Evolutionary conservation across 495 filamentous ascomycete genomes (phyloP).

Genomic region (Neurospora sublineolata): DNA sequence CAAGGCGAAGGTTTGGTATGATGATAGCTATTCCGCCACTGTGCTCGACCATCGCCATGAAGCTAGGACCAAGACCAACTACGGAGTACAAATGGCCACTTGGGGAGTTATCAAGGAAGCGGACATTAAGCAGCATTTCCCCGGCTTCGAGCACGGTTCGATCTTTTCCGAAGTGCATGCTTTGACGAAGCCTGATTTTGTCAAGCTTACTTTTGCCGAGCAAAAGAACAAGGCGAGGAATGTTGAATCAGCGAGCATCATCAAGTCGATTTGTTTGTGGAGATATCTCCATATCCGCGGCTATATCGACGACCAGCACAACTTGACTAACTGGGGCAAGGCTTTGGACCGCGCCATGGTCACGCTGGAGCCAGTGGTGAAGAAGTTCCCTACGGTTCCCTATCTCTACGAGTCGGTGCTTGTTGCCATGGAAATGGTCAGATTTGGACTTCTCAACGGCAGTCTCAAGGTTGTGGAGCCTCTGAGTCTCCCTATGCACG

Average conservation of each 20-base stretch:
- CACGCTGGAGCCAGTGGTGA: constrained; percentile 47
- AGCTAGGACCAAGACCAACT: constrained; percentile 35
- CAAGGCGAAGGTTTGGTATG: constrained; percentile 74
- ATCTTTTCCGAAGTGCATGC: constrained; percentile 46
- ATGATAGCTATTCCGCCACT: constrained; percentile 49
- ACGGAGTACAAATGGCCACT: constrained; percentile 47
- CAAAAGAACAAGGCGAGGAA: constrained; percentile 28
- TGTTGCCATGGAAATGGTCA: constrained; percentile 69
- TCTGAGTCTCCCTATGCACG: constrained; percentile 39
- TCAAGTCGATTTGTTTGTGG: constrained; percentile 69
- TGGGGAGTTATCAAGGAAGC: constrained; percentile 59
- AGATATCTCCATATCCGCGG: constrained; percentile 80
- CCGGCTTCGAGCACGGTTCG: constrained; percentile 39
- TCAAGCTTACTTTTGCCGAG: constrained; percentile 48
- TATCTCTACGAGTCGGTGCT: constrained; percentile 38
- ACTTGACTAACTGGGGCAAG: constrained; percentile 73
- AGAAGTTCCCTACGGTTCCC: constrained; percentile 42
- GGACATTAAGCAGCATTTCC: constrained; percentile 33
- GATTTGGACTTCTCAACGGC: constrained; percentile 63
- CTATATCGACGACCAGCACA: constrained; percentile 70
- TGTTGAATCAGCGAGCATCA: constrained; percentile 53
- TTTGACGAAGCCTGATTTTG: constrained; percentile 54
- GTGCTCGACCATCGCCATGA: constrained; percentile 50
- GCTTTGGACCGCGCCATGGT: constrained; percentile 59
- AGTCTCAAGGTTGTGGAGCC: constrained; percentile 40